Conservation (phyloP, 306 rosid genomes). For the Prunus armeniaca region DNA sequence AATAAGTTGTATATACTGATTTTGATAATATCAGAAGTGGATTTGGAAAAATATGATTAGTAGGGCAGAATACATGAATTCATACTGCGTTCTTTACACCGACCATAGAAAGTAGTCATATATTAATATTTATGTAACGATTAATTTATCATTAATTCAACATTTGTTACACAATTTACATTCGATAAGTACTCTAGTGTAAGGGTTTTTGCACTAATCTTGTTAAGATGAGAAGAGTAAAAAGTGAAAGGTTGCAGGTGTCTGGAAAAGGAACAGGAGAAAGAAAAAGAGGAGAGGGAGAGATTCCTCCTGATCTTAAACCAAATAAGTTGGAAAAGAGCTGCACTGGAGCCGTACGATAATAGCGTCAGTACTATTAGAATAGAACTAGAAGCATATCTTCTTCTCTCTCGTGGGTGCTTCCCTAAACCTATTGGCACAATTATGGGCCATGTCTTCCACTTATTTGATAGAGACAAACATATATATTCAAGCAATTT, state of each 20-base stretch:
- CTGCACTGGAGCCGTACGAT: slow-evolving; percentile 9
- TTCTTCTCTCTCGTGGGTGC: slow-evolving; percentile 13
- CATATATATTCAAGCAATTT: not conserved
- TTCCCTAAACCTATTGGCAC: slow-evolving; percentile 15
- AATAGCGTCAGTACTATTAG: slow-evolving; percentile 9
- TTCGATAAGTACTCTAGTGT: not conserved
- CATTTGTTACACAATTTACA: not conserved
- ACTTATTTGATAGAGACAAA: slow-evolving; percentile 22
- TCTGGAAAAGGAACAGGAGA: not conserved
- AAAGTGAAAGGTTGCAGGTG: no score
- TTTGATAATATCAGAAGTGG: no score
- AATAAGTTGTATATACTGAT: no score
- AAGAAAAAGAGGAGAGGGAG: not conserved
- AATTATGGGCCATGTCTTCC: not conserved
- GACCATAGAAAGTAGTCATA: not conserved
- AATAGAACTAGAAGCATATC: slow-evolving; percentile 14
- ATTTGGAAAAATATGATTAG: not conserved
- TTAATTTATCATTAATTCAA: not conserved
- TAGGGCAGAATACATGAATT: not conserved
- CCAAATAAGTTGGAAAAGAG: slow-evolving; percentile 14
- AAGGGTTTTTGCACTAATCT: no score
- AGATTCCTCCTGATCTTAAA: not conserved
- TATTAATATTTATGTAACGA: not conserved
- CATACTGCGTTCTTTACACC: not conserved
- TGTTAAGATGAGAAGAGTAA: not conserved